phyloP scores from a whole-genome alignment of 345 rosid genomes.

The Aurinia saxatilis region DNA sequence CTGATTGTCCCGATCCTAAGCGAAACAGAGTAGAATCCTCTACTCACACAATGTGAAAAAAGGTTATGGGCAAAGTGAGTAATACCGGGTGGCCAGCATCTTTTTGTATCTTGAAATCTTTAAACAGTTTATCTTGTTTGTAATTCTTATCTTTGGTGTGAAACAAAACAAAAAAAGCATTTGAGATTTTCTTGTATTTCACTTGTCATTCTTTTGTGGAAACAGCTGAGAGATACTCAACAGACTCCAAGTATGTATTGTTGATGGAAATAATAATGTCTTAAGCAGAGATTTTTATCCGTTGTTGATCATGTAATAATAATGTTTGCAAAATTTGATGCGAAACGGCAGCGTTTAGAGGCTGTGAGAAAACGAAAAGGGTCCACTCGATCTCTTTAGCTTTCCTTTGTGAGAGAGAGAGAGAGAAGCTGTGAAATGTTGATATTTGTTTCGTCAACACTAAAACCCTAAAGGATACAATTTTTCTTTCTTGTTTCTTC shows the following conservation, averaged over 20 bases:
- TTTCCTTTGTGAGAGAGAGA: neutral
- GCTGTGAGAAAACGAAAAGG: neutral
- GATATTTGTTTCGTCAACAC: constrained; percentile 18
- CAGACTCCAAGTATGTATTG: constrained; percentile 17
- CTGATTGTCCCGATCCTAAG: constrained; percentile 87
- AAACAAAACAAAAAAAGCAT: neutral
- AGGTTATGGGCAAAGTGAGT: constrained; percentile 18
- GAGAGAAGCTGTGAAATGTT: neutral
- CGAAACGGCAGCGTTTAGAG: constrained; percentile 12
- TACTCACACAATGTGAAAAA: constrained; percentile 13
- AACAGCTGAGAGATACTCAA: constrained; percentile 13
- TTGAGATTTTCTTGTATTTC: constrained; percentile 14
- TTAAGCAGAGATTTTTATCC: neutral
- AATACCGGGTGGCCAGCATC: neutral
- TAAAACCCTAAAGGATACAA: constrained; percentile 29
- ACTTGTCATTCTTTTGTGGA: constrained; percentile 14
- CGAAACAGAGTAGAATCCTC: constrained; percentile 59
- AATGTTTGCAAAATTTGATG: neutral
- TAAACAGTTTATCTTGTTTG: constrained; percentile 28
- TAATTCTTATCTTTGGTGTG: constrained; percentile 19
- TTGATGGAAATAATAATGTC: constrained; percentile 31
- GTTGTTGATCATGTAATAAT: neutral
- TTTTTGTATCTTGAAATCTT: constrained; percentile 9
- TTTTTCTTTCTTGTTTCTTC: neutral
- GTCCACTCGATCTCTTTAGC: constrained; percentile 15